Conservation (phyloP, 768 basidiomycete genomes). For the Auricularia heimuer region DNA sequence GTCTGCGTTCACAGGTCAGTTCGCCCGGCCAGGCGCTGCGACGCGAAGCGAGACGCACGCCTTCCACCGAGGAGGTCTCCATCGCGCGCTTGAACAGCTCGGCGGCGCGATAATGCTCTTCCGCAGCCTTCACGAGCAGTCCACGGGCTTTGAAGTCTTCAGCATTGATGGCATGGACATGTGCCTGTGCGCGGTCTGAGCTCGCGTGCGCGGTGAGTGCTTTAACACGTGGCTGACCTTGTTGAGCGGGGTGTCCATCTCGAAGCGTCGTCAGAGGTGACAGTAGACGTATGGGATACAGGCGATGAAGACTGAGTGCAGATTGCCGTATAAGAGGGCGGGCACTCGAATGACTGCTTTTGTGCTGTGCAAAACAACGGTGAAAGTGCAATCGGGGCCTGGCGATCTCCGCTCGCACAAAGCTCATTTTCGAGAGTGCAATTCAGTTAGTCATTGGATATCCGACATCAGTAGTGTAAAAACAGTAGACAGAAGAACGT, state of each 20-base stretch:
- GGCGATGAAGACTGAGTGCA: not conserved
- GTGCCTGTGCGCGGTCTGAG: slow-evolving; percentile 39
- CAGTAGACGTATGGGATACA: not conserved
- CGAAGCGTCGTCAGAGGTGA: not conserved
- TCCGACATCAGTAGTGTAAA: not conserved
- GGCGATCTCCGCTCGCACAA: not conserved
- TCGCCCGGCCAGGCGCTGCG: not conserved
- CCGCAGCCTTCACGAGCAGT: slow-evolving; percentile 58
- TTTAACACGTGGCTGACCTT: slow-evolving; percentile 5
- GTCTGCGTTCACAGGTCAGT: slow-evolving; percentile 37
- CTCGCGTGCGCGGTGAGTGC: not conserved
- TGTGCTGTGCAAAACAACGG: not conserved
- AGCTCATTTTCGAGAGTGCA: too few species aligned
- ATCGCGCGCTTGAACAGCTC: slow-evolving; percentile 65
- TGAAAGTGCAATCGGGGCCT: not conserved
- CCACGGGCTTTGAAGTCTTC: slow-evolving; percentile 62
- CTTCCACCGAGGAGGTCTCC: slow-evolving; percentile 62
- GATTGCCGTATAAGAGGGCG: not conserved
- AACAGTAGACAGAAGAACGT: not conserved
- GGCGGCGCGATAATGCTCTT: slow-evolving; percentile 68
- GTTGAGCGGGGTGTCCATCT: slow-evolving; percentile 8
- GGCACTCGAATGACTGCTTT: not conserved
- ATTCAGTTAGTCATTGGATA: too few species aligned
- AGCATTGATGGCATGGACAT: slow-evolving; percentile 73
- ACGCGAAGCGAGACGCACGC: slow-evolving; percentile 34